phyloP scores from a whole-genome alignment of 768 basidiomycete genomes.

The Tylopilus vinaceipallidus region DNA sequence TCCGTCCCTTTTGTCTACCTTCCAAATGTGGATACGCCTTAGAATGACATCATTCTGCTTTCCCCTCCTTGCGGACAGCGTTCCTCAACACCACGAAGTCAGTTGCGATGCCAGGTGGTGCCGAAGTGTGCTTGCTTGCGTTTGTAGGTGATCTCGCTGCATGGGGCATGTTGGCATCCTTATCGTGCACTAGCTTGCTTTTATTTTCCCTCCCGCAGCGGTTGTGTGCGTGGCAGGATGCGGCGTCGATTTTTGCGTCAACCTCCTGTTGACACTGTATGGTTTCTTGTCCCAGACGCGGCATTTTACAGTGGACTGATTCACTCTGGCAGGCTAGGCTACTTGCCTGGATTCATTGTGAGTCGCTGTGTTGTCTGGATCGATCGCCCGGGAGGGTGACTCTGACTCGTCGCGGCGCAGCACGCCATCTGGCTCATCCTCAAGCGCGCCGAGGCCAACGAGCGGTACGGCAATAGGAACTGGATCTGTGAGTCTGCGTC shows the following conservation, averaged over 20 bases:
- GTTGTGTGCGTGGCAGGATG: conserved; percentile 76
- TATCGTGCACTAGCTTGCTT: conserved; percentile 52
- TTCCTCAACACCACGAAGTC: not conserved
- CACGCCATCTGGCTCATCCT: conserved; percentile 89
- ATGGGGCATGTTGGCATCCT: not conserved
- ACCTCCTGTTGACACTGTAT: conserved; percentile 76
- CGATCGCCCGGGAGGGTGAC: not conserved
- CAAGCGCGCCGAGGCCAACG: conserved; percentile 77
- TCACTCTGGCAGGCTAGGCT: conserved; percentile 54
- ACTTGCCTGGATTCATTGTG: conserved; percentile 61
- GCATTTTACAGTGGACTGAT: not conserved
- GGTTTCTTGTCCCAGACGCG: conserved; percentile 23
- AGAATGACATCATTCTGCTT: conserved; percentile 24
- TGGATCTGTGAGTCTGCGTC: conserved; percentile 22
- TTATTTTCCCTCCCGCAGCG: conserved; percentile 77
- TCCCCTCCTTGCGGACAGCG: not conserved
- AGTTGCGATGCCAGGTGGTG: conserved; percentile 16
- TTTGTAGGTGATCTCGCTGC: conserved; percentile 3
- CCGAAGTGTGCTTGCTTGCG: conserved; percentile 6
- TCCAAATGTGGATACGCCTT: conserved; percentile 23
- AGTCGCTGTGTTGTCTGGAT: conserved; percentile 6
- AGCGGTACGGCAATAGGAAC: conserved; percentile 33
- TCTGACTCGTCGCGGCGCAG: conserved; percentile 23
- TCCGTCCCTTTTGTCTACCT: conserved; percentile 2
- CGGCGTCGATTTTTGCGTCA: conserved; percentile 79